Percentiles rank a stretch among this genome's conserved stretches.
phyloP scores from a whole-genome alignment of 768 basidiomycete species.

The Pleurotus tuber-regium region DNA sequence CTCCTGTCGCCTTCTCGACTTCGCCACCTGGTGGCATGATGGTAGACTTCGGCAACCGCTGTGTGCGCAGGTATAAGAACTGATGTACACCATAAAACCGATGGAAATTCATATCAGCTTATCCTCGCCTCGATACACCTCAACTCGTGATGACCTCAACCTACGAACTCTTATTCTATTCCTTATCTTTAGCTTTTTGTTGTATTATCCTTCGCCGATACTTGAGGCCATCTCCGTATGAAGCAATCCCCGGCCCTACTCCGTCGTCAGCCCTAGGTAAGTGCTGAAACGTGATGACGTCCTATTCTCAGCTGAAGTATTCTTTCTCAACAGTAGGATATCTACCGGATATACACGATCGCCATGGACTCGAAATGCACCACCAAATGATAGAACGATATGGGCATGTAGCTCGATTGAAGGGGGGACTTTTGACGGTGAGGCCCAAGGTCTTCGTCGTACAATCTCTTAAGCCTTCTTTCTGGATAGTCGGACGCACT shows the following conservation, averaged over 20 bases:
- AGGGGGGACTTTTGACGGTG: background rate
- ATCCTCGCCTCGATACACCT: too few relatives aligned
- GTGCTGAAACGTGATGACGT: background rate
- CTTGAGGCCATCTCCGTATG: background rate
- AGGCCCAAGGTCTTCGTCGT: background rate
- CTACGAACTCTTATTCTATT: too few relatives aligned
- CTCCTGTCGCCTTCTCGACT: too few relatives aligned
- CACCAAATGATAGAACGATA: background rate
- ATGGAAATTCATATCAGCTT: too few relatives aligned
- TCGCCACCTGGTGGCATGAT: too few relatives aligned
- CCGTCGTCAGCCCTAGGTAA: background rate
- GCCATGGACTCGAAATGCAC: background rate
- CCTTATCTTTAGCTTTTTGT: too few relatives aligned
- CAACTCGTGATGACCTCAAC: too few relatives aligned
- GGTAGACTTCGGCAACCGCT: too few relatives aligned
- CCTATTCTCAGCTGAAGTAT: background rate
- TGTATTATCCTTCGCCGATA: background rate
- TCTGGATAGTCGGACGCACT: slow-evolving; percentile 19
- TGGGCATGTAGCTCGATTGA: slow-evolving; percentile 4
- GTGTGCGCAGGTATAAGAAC: too few relatives aligned
- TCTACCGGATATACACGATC: slow-evolving; percentile 3
- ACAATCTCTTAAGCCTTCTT: background rate
- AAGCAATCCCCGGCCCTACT: background rate
- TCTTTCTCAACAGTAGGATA: background rate
- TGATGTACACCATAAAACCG: too few relatives aligned